Evolutionary conservation across 2,329 filamentous ascomycete genomes (phyloP), one percentile per base, ranked within the genome.

Genomic region (Pestalotiopsis sp.): DNA sequence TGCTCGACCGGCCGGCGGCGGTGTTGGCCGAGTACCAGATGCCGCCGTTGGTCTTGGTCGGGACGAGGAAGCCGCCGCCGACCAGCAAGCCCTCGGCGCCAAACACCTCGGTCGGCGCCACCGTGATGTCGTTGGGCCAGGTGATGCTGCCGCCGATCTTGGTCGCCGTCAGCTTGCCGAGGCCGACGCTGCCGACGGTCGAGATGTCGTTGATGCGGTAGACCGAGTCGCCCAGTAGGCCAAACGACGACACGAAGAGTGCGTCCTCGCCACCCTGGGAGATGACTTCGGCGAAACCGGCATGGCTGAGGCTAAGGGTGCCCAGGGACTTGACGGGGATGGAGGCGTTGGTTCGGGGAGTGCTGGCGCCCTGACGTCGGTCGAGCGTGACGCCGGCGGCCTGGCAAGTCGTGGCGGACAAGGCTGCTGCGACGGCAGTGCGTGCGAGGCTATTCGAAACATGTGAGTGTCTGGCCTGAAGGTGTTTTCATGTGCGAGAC

Each of bases 241-340:
- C 27, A 41, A 63, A 63, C n/a, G 60, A 38, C 17, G 60, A 63
- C 3, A 63, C 60, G 60, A 63, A 63, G 12, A 63, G 38, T 17
- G 60, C 38, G n/a, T 63, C 23, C n/a, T 38, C 20, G 2, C 60
- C 60, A n/a, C 31, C 60, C 60, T 63, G 60, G 13, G 60, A 23
- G 31, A 63, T 63, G 60, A 63, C 60, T n/a, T 63, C 60, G 60
- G 60, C 60, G 60, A 63, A 63, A n/a, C 60, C 60, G 5, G n/a
- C 60, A 13, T 63, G 9, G 60, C 60, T 63, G 4, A 63, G 27
- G 27, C 38, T 63, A 36, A 63, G 36, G 4, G 25, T 27, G 6
- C 60, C 60, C 5, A 63, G 60, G 5, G 38, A 63, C n/a, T 63
- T 63, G 14, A 41, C 38, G 27, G 60, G 60, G 17, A 63, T 63